Evolutionary conservation across 148 eudicot species (phyloP), one percentile per base, ranked within the genome.

Genomic region (Rhododendron vialii): DNA sequence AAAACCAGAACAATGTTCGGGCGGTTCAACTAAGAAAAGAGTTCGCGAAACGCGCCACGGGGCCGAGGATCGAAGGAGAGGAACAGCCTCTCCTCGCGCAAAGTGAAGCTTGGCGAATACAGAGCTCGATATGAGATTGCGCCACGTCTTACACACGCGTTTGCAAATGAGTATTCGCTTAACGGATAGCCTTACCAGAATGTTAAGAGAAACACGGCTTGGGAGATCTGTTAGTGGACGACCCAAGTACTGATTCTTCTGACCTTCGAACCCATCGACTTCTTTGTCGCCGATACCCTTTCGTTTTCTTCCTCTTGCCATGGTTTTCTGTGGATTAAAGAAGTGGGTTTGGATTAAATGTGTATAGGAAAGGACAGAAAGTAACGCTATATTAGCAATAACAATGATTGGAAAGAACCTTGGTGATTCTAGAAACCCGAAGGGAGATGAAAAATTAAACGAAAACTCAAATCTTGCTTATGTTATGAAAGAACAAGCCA

Each of bases 1-100:
- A 5, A 47, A 74, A 53, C 50, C 43, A 30, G 43, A 17, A 35
- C 33, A 38, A 3, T 13, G 2, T 57, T 77, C 22, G 13, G 38
- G 82, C 3, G 82, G 82, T 36, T 85, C 82, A 26, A 84, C 69
- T 24, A 84, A 51, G 65, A 73, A 84, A 30, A 84, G 85, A 43
- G 26, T 84, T 74, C 85, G 74, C 1, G 65, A 74, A 12, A 75
- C 4, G 48, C 36, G 24, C 2, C 7, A 51, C 38, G 69, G 86
- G 36, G 30, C n/a, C 28, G 20, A 17, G 10, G 80, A 13, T 15
- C 67, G 33, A 13, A 84, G 13, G 4, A 75, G 28, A 30, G 86
- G 81, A 74, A 14, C 28, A 0, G 81, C 80, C 57, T 84, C 80
- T 9, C 33, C 80, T 12, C 13, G 26, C 8, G 51, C n/a, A 84